Percentiles rank a stretch among this genome's conserved stretches.
These are phyloP conservation scores for Mycosphaerella arachidis DNA, from an alignment of 2,329 filamentous ascomycete species.

Conservation along the genomic window DNA sequence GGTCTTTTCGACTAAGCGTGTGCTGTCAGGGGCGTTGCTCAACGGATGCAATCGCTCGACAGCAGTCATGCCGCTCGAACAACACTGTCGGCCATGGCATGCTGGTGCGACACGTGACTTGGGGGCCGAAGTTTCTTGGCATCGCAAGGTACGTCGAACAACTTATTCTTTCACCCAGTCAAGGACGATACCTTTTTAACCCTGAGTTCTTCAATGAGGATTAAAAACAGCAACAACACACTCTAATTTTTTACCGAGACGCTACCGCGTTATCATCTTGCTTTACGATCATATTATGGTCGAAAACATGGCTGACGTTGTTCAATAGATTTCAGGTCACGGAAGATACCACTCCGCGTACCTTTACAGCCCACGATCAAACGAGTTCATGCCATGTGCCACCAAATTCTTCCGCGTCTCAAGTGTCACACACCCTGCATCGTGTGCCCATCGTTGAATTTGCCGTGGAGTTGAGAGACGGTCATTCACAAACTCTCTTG, in stretches of 20 bases:
- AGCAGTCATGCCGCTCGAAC: slow-evolving; percentile 8
- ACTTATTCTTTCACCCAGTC: slow-evolving; percentile 15
- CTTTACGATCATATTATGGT: background rate
- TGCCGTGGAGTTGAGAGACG: no score
- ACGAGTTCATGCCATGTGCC: background rate
- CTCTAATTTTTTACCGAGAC: slow-evolving; percentile 67
- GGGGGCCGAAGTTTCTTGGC: background rate
- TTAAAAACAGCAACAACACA: slow-evolving; percentile 60
- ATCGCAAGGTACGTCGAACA: slow-evolving; percentile 35
- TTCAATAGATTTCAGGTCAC: background rate
- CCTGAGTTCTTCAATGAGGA: slow-evolving; percentile 56
- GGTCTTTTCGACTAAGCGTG: slow-evolving; percentile 51
- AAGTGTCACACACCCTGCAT: background rate
- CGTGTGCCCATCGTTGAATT: no score
- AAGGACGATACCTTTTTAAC: slow-evolving; percentile 67
- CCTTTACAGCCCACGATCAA: background rate
- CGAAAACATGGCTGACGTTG: background rate
- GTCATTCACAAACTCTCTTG: no score
- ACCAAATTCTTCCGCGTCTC: background rate
- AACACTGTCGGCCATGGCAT: slow-evolving; percentile 10
- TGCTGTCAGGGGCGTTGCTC: slow-evolving; percentile 5
- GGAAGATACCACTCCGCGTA: background rate
- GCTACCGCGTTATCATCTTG: slow-evolving; percentile 15
- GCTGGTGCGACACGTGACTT: background rate
- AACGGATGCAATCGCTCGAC: slow-evolving; percentile 12